A percentile compares a stretch with the other conserved stretches of the same genome.
phyloP scores from a whole-genome alignment of 2,329 filamentous ascomycete genomes.

The Trichoderma brevicompactum region DNA sequence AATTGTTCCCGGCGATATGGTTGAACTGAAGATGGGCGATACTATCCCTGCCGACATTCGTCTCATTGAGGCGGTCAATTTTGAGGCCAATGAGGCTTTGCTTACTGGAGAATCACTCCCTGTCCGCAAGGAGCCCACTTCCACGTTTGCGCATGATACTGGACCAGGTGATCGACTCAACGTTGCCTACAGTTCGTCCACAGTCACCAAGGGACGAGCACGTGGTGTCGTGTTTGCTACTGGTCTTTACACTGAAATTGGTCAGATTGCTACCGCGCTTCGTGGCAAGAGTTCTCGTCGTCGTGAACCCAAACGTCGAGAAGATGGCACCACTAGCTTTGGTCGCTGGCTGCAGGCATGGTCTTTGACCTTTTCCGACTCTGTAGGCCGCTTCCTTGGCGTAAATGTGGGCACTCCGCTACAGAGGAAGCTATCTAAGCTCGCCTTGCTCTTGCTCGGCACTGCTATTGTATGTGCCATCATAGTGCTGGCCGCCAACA shows the following conservation, averaged over 20 bases:
- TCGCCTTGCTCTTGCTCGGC: not conserved
- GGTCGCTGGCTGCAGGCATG: not conserved
- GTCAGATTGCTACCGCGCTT: not conserved
- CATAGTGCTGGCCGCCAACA: not conserved
- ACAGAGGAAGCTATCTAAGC: not conserved
- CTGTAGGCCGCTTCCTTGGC: not conserved
- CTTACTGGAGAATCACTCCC: not conserved
- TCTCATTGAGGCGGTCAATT: not conserved
- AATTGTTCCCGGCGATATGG: not conserved
- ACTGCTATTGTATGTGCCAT: not conserved
- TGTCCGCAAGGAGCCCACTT: not conserved
- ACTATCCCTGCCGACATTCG: not conserved
- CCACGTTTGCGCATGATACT: not conserved
- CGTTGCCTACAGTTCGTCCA: not conserved
- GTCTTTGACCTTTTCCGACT: not conserved
- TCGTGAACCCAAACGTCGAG: not conserved
- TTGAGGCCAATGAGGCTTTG: not conserved
- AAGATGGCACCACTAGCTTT: not conserved
- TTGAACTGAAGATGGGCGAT: not conserved
- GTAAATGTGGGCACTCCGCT: not conserved
- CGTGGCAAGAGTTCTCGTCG: not conserved
- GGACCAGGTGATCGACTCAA: not conserved
- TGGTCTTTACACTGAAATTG: not conserved
- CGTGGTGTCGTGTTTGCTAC: not conserved
- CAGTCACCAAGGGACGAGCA: not conserved